phyloP scores from a whole-genome alignment of 768 basidiomycete species.

The Amanita rimosa region DNA sequence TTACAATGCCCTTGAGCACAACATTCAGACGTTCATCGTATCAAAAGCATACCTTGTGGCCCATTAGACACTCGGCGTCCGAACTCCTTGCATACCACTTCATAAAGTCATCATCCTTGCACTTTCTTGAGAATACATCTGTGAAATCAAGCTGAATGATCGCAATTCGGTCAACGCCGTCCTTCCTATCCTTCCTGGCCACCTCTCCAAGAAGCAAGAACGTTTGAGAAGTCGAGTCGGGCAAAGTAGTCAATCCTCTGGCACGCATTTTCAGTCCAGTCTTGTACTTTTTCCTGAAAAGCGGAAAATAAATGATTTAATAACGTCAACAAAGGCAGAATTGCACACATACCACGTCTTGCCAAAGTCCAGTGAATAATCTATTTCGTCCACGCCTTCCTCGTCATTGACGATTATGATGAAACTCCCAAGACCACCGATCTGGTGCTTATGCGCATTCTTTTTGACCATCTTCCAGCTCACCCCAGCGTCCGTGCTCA shows the following conservation, averaged over 20 bases:
- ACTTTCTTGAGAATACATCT: slow-evolving; percentile 55
- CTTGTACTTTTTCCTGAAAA: slow-evolving; percentile 53
- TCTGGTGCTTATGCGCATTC: slow-evolving; percentile 90
- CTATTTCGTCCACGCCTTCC: slow-evolving; percentile 50
- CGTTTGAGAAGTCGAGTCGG: slow-evolving; percentile 94
- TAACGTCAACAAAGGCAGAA: not conserved
- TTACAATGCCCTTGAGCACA: slow-evolving; percentile 1
- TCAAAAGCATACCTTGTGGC: slow-evolving; percentile 61
- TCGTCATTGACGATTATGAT: slow-evolving; percentile 82
- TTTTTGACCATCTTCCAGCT: slow-evolving; percentile 70
- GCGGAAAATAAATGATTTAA: not conserved
- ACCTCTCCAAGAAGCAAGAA: slow-evolving; percentile 83
- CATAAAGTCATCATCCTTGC: slow-evolving; percentile 65
- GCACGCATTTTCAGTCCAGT: slow-evolving; percentile 65
- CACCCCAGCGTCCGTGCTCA: slow-evolving; percentile 83
- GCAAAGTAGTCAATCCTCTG: slow-evolving; percentile 73
- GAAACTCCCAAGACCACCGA: slow-evolving; percentile 83
- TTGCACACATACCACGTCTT: slow-evolving; percentile 60
- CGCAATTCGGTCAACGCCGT: slow-evolving; percentile 49
- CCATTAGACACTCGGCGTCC: slow-evolving; percentile 80
- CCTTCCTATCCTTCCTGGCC: slow-evolving; percentile 42
- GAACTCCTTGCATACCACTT: slow-evolving; percentile 72
- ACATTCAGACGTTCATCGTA: not conserved
- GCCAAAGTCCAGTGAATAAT: slow-evolving; percentile 79
- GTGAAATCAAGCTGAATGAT: slow-evolving; percentile 80